A percentile compares a stretch with the other conserved stretches of the same genome.
Conservation (phyloP, 1,139 yeast species). For the Geotrichum siamense region DNA sequence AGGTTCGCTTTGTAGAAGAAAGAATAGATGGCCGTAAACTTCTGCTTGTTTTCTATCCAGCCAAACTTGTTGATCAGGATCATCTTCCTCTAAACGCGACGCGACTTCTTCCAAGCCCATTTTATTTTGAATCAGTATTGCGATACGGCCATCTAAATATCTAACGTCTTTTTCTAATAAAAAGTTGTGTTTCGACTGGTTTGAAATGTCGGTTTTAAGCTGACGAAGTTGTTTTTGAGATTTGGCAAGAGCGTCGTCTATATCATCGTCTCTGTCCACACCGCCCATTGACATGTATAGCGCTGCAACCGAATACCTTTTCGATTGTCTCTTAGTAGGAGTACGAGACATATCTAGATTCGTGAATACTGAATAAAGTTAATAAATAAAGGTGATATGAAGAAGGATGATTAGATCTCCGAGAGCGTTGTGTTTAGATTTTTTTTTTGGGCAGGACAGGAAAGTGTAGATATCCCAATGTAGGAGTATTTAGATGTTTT, state of each 20-base stretch:
- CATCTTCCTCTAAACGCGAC: conserved; percentile 28
- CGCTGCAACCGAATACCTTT: conserved; percentile 37
- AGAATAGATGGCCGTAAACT: conserved; percentile 36
- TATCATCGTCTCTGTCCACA: conserved; percentile 36
- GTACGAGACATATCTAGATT: background rate
- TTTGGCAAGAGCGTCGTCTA: conserved; percentile 36
- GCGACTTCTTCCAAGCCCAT: conserved; percentile 38
- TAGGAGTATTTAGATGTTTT: no score
- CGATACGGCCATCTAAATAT: conserved; percentile 38
- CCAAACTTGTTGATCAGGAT: conserved; percentile 19
- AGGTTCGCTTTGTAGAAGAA: conserved; percentile 38
- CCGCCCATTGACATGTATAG: conserved; percentile 37
- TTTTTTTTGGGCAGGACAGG: no score
- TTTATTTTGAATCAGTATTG: conserved; percentile 38
- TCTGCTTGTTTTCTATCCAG: conserved; percentile 32
- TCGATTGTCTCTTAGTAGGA: conserved; percentile 29
- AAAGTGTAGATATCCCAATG: no score
- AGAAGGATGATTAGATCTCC: no score
- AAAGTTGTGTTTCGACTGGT: conserved; percentile 37
- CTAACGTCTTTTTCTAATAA: conserved; percentile 38
- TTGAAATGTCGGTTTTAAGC: conserved; percentile 35
- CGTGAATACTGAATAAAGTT: no score
- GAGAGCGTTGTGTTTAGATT: no score
- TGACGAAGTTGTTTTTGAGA: conserved; percentile 35
- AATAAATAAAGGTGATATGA: no score